A percentile compares a stretch with the other conserved stretches of the same genome.
These are phyloP conservation scores for Smallanthus sonchifolius DNA, from an alignment of 129 eudicot genomes.

Conservation along the genomic window DNA sequence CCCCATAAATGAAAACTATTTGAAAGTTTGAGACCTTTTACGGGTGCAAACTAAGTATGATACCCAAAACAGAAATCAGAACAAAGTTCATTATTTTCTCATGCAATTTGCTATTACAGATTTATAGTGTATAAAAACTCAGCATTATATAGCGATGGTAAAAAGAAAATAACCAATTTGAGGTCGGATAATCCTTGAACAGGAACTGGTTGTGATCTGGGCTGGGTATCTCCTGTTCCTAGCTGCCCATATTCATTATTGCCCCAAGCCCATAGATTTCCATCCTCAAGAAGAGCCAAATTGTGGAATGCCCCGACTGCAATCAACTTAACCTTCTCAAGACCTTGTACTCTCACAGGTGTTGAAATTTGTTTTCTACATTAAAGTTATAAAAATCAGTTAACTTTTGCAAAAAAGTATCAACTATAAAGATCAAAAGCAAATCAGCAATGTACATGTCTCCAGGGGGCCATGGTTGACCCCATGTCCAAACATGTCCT, in stretches of 20 bases:
- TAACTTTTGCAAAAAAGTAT: not conserved
- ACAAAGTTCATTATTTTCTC: not conserved
- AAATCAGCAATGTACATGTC: constrained; percentile 58
- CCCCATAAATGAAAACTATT: not conserved
- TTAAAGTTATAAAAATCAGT: not conserved
- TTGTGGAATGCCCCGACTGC: constrained; percentile 99
- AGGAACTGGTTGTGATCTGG: constrained; percentile 93
- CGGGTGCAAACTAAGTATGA: not conserved
- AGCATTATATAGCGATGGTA: not conserved
- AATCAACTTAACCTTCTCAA: constrained; percentile 78
- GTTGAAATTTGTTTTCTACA: constrained; percentile 93
- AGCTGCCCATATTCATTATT: constrained; percentile 98
- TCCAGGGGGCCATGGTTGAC: constrained; percentile 99
- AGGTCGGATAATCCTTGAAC: constrained; percentile 86
- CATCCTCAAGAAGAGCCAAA: constrained; percentile 86
- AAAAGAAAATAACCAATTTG: constrained; percentile 51
- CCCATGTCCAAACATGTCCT: constrained; percentile 99
- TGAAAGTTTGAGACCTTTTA: not conserved
- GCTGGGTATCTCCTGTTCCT: constrained; percentile 99
- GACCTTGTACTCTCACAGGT: constrained; percentile 97
- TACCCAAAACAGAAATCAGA: not conserved
- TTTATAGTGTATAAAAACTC: not conserved
- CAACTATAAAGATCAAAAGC: not conserved
- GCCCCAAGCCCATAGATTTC: constrained; percentile 92
- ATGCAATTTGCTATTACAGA: not conserved